Evolutionary conservation across 2,329 filamentous ascomycete species (phyloP), one percentile per base, ranked within the genome.

Genomic region (Colletotrichum filicis): DNA sequence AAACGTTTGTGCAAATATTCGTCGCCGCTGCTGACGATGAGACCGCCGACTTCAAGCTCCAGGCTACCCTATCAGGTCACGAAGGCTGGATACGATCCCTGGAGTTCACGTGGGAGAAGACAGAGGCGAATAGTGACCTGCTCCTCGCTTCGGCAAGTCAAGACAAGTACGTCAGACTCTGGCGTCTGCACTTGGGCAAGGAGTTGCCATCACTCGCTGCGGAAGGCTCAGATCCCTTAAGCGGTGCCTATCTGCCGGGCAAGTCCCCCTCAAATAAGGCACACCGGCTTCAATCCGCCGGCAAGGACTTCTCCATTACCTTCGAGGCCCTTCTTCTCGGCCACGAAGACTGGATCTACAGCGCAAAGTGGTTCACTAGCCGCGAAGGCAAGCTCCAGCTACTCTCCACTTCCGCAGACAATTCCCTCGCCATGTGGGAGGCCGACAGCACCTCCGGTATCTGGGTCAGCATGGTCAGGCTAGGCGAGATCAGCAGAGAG

Each of bases 331-430:
- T 99, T 3, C 88, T 99, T 6, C 89, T 99, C 3, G 97, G 97
- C 9, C 97, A 99, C 79, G 97, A 99, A 80, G 97, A 99, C 79
- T 99, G 97, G 97, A 96, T 99, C 70, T 98, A 98, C 82, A 97
- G 94, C 68, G 92, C 94, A 2, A 87, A 88, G 67, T 98, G 95
- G 95, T 88, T 89, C 72, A 86, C 87, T 7, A 81, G 85, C 56
- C 83, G 8, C 8, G 42, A 81, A 61, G 83, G 80, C 22, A 90
- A 87, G 72, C 86, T 93, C 14, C 94, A 93, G 76, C 89, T 98
- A 9, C 89, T 99, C 4, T 95, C 96, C 2, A 92, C 96, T 0
- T 98, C 97, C 3, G 97, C 97, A 4, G 97, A 99, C 80, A 98
- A 98, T 80, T 98, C 97, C 0, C 86, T 99, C 11, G 92, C 95